Percentiles rank a stretch among this genome's conserved stretches.
phyloP scores from a whole-genome alignment of 306 rosid species.

The Canavalia gladiata region DNA sequence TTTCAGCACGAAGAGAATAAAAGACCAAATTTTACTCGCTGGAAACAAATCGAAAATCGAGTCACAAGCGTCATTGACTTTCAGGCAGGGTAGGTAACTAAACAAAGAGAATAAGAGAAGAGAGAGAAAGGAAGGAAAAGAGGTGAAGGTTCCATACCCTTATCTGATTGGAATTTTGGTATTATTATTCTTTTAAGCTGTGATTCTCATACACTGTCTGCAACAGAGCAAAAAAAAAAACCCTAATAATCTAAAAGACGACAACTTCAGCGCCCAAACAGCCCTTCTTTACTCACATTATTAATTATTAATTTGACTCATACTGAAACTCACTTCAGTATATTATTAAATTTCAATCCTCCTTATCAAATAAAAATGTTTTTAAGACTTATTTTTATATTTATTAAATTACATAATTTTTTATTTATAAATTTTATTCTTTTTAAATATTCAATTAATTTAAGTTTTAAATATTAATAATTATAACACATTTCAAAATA shows the following conservation, averaged over 20 bases:
- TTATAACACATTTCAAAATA: too few species aligned
- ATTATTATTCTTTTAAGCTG: constrained; percentile 53
- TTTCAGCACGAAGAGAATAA: constrained; percentile 9
- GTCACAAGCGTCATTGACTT: constrained; percentile 44
- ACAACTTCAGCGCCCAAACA: constrained; percentile 36
- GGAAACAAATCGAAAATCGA: constrained; percentile 41
- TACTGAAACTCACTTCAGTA: too few species aligned
- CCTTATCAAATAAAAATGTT: too few species aligned
- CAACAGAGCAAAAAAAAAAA: constrained; percentile 59
- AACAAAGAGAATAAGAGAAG: constrained; percentile 30
- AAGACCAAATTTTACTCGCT: constrained; percentile 25
- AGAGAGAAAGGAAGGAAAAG: constrained; percentile 17
- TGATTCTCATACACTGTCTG: constrained; percentile 44
- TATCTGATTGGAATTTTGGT: constrained; percentile 56
- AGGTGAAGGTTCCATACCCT: constrained; percentile 60
- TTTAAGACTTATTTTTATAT: too few species aligned
- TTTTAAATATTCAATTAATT: too few species aligned
- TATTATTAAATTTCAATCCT: too few species aligned
- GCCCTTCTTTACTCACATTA: constrained; percentile 35
- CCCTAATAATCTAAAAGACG: constrained; percentile 60
- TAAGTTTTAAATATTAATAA: too few species aligned
- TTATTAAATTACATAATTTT: too few species aligned
- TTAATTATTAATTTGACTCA: neutral
- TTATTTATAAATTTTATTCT: too few species aligned
- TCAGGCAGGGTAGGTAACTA: constrained; percentile 8